phyloP scores from a whole-genome alignment of 768 basidiomycete genomes.

The Suillus bovinus region DNA sequence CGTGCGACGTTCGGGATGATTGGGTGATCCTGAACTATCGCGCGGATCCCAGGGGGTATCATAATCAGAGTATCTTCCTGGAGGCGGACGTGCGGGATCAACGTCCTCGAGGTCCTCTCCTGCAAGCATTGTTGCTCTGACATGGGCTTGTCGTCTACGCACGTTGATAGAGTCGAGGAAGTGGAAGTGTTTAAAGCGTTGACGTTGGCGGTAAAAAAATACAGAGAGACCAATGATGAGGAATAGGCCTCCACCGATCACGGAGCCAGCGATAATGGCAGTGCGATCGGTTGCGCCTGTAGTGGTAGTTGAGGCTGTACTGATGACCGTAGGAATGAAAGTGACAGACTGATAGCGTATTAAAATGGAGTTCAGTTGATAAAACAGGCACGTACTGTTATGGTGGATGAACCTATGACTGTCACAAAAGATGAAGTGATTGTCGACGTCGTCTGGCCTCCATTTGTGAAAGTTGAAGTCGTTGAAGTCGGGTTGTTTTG shows the following conservation, averaged over 20 bases:
- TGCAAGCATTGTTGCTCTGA: slow-evolving; percentile 24
- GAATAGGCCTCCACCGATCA: slow-evolving; percentile 38
- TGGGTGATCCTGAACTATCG: neutral
- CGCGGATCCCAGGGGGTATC: slow-evolving; percentile 23
- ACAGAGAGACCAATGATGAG: slow-evolving; percentile 36
- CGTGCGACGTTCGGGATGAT: slow-evolving; percentile 20
- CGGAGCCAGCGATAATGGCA: slow-evolving; percentile 43
- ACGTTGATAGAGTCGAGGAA: slow-evolving; percentile 30
- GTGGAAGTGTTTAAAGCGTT: slow-evolving; percentile 35
- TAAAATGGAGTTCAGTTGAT: neutral
- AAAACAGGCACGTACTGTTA: slow-evolving; percentile 19
- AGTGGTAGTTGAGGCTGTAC: neutral
- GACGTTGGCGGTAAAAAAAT: slow-evolving; percentile 40
- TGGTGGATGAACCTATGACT: slow-evolving; percentile 14
- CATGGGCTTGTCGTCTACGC: slow-evolving; percentile 20
- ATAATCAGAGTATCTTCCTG: slow-evolving; percentile 20
- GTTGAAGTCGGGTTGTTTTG: slow-evolving; percentile 8
- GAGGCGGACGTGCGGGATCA: slow-evolving; percentile 10
- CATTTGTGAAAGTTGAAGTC: slow-evolving; percentile 9
- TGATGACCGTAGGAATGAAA: slow-evolving; percentile 22
- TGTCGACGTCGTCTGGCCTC: neutral
- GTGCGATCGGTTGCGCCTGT: slow-evolving; percentile 29
- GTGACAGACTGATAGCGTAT: slow-evolving; percentile 16
- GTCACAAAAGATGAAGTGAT: slow-evolving; percentile 24
- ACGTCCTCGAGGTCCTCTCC: slow-evolving; percentile 26